phyloP scores from a whole-genome alignment of 805 yeast genomes.

The Saturnispora diversa region DNA sequence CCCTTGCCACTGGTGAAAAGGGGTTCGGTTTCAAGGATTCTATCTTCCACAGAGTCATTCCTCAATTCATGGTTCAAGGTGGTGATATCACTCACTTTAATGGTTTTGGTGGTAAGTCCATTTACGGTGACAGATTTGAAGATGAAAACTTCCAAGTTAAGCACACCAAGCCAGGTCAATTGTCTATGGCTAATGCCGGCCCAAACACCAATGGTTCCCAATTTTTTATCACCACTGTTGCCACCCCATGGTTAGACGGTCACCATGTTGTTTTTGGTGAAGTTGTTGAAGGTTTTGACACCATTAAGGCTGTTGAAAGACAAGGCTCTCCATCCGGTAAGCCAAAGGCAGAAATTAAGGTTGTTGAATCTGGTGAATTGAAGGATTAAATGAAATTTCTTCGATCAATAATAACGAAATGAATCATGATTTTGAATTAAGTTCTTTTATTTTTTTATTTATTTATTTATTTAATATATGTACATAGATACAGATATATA shows the following conservation, averaged over 20 bases:
- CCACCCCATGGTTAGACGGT: slow-evolving; percentile 85
- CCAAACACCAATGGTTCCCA: slow-evolving; percentile 98
- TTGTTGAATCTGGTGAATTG: slow-evolving; percentile 54
- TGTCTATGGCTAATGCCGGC: slow-evolving; percentile 97
- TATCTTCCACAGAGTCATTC: slow-evolving; percentile 92
- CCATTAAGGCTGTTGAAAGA: slow-evolving; percentile 77
- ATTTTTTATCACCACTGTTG: slow-evolving; percentile 89
- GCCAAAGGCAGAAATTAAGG: slow-evolving; percentile 40
- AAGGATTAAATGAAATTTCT: slow-evolving; percentile 17
- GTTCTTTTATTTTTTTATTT: slow-evolving; percentile 10
- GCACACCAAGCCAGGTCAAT: slow-evolving; percentile 74
- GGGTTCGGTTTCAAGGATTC: slow-evolving; percentile 85
- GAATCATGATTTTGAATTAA: too few relatives aligned
- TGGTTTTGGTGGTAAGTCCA: slow-evolving; percentile 89
- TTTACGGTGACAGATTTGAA: slow-evolving; percentile 68
- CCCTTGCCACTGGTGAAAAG: slow-evolving; percentile 80
- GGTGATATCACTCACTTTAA: slow-evolving; percentile 78
- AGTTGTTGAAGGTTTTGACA: slow-evolving; percentile 74
- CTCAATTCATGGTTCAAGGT: slow-evolving; percentile 94
- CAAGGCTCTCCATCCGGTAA: slow-evolving; percentile 44
- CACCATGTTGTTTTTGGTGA: slow-evolving; percentile 95
- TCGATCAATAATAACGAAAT: neutral
- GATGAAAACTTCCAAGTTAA: slow-evolving; percentile 69
- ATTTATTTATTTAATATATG: slow-evolving; percentile 1
- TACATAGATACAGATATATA: neutral